These are phyloP conservation scores for Euphorbia schlechtendalii DNA, from an alignment of 441 rosid genomes.

Conservation along the genomic window DNA sequence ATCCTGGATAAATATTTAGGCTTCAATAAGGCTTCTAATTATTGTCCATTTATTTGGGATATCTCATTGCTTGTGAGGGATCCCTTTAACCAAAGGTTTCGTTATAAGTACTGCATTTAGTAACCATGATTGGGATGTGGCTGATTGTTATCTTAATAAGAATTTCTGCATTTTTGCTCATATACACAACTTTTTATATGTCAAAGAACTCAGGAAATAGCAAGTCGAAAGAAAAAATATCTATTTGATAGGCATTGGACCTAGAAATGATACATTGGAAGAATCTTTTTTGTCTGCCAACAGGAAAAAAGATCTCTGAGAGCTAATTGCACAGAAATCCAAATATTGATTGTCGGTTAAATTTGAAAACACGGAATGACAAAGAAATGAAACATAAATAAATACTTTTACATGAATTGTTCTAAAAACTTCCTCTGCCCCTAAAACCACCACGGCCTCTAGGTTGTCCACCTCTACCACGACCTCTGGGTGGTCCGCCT, in stretches of 20 bases:
- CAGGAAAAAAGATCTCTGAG: too few species aligned
- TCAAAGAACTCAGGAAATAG: too few species aligned
- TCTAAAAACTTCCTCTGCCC: conserved; percentile 73
- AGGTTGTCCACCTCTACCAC: conserved; percentile 56
- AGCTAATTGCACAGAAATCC: too few species aligned
- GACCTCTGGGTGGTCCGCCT: conserved; percentile 47
- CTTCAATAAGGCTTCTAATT: conserved; percentile 5
- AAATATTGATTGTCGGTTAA: too few species aligned
- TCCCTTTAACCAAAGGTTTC: conserved; percentile 10
- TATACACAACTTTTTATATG: too few species aligned
- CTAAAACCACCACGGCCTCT: conserved; percentile 76
- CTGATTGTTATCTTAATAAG: background rate
- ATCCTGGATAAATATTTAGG: conserved; percentile 18
- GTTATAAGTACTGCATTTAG: background rate
- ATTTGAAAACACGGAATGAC: conserved; percentile 13
- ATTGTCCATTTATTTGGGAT: background rate
- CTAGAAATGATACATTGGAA: too few species aligned
- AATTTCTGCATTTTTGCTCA: background rate
- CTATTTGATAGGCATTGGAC: too few species aligned
- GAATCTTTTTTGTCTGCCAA: too few species aligned
- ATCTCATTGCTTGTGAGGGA: conserved; percentile 5
- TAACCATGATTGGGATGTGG: background rate
- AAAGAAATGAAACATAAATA: conserved; percentile 13
- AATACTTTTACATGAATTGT: conserved; percentile 18
- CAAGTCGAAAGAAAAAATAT: too few species aligned